phyloP scores from a whole-genome alignment of 768 basidiomycete genomes.

The Tylopilus subfusipes region DNA sequence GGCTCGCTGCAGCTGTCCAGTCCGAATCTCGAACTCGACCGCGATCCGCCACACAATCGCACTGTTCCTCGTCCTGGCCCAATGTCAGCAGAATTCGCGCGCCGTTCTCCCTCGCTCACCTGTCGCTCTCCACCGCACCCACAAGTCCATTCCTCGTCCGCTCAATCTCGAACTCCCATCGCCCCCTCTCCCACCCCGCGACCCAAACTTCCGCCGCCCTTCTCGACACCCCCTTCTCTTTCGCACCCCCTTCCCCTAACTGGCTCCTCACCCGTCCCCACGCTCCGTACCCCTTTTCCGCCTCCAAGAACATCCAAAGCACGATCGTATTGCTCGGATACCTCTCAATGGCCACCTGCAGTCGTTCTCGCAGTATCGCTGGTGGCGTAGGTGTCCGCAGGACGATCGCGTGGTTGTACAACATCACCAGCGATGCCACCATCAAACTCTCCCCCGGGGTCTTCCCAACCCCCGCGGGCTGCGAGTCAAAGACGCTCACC shows the following conservation, averaged over 20 bases:
- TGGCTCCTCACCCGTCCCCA: constrained; percentile 69
- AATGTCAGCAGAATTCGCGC: constrained; percentile 3
- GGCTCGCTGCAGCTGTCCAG: constrained; percentile 53
- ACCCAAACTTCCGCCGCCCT: constrained; percentile 73
- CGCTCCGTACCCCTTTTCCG: constrained; percentile 70
- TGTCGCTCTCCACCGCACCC: constrained; percentile 60
- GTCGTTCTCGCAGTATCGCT: constrained; percentile 52
- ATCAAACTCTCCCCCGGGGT: constrained; percentile 47
- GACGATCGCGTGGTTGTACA: constrained; percentile 55
- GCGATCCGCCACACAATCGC: constrained; percentile 68
- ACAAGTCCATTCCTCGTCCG: constrained; percentile 62
- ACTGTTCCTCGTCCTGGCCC: constrained; percentile 59
- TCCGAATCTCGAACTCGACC: constrained; percentile 73
- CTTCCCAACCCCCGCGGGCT: constrained; percentile 18
- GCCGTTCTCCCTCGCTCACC: constrained; percentile 42
- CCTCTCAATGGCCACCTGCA: constrained; percentile 47
- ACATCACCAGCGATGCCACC: constrained; percentile 52
- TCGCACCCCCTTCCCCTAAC: constrained; percentile 44
- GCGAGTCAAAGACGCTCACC: constrained; percentile 37
- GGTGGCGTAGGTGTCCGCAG: constrained; percentile 60
- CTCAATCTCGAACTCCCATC: constrained; percentile 70
- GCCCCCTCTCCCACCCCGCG: constrained; percentile 70
- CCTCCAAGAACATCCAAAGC: constrained; percentile 71
- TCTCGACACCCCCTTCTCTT: constrained; percentile 55
- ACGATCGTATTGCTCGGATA: constrained; percentile 73